These are phyloP conservation scores for Trametes punicea DNA, from an alignment of 768 basidiomycete species.

Conservation along the genomic window DNA sequence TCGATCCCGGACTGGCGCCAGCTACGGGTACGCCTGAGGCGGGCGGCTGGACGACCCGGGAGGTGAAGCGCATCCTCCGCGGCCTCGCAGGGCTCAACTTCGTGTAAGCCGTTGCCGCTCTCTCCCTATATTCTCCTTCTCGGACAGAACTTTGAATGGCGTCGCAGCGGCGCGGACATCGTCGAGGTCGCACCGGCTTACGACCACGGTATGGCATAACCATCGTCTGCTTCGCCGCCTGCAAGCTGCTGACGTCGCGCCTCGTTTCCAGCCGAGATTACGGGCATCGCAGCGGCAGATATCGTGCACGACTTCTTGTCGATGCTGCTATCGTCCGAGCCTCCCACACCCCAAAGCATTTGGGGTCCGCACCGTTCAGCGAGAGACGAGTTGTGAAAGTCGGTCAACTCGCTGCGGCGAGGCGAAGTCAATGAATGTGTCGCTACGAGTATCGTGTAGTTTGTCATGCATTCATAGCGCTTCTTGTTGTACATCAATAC, in stretches of 20 bases:
- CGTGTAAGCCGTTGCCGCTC: too few relatives aligned
- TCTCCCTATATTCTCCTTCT: neutral
- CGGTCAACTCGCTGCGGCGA: neutral
- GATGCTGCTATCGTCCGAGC: conserved; percentile 47
- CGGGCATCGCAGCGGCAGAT: conserved; percentile 65
- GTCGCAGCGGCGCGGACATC: conserved; percentile 59
- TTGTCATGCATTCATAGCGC: neutral
- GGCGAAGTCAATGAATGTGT: too few relatives aligned
- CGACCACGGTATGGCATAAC: conserved; percentile 52
- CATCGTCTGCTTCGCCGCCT: too few relatives aligned
- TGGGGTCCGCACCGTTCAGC: conserved; percentile 10
- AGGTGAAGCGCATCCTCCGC: conserved; percentile 76
- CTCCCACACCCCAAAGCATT: conserved; percentile 30
- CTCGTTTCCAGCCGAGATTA: conserved; percentile 74
- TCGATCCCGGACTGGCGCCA: conserved; percentile 79
- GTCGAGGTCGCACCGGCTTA: conserved; percentile 76
- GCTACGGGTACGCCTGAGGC: conserved; percentile 83
- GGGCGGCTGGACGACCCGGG: conserved; percentile 82
- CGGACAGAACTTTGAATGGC: neutral
- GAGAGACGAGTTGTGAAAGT: conserved; percentile 24
- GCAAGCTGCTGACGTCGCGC: too few relatives aligned
- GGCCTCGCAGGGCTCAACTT: conserved; percentile 78
- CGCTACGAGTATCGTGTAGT: neutral
- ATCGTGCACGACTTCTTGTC: conserved; percentile 68
- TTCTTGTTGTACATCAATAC: conserved; percentile 11